Evolutionary conservation across 345 rosid species (phyloP).

Genomic region (Ailanthus altissimus): DNA sequence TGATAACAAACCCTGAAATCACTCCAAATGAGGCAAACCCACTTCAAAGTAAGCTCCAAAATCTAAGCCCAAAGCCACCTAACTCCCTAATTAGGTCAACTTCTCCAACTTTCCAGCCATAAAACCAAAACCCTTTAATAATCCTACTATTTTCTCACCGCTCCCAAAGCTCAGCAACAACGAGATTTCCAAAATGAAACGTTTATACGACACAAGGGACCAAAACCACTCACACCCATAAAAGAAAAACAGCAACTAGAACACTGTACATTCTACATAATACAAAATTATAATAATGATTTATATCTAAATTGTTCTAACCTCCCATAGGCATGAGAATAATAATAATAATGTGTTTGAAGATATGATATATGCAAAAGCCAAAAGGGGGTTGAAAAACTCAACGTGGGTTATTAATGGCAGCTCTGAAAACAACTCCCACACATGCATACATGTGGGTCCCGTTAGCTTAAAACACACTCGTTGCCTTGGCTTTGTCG

Average conservation of each 20-base stretch:
- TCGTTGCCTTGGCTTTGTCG: conserved; percentile 46
- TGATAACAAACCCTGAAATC: conserved; percentile 21
- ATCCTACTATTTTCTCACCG: background rate
- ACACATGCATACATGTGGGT: conserved; percentile 57
- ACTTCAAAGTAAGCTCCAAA: conserved; percentile 22
- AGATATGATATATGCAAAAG: conserved; percentile 22
- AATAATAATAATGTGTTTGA: conserved; percentile 22
- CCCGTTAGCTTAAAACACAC: conserved; percentile 57
- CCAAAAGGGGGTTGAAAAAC: conserved; percentile 35
- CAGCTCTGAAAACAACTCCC: conserved; percentile 26
- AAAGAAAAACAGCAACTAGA: conserved; percentile 30
- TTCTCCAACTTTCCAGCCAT: conserved; percentile 19
- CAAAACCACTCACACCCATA: conserved; percentile 34
- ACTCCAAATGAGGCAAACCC: conserved; percentile 31
- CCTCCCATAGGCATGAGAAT: conserved; percentile 22
- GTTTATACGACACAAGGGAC: conserved; percentile 25
- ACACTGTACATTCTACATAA: background rate
- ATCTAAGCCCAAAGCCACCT: conserved; percentile 22
- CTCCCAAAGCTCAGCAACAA: conserved; percentile 33
- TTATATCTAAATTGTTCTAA: conserved; percentile 9
- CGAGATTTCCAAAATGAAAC: conserved; percentile 37
- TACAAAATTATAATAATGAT: background rate
- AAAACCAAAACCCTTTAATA: conserved; percentile 5
- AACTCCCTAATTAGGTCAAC: conserved; percentile 44
- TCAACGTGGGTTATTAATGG: conserved; percentile 36